phyloP scores from a whole-genome alignment of 2,329 filamentous ascomycete species.

The Cercospora zeina region DNA sequence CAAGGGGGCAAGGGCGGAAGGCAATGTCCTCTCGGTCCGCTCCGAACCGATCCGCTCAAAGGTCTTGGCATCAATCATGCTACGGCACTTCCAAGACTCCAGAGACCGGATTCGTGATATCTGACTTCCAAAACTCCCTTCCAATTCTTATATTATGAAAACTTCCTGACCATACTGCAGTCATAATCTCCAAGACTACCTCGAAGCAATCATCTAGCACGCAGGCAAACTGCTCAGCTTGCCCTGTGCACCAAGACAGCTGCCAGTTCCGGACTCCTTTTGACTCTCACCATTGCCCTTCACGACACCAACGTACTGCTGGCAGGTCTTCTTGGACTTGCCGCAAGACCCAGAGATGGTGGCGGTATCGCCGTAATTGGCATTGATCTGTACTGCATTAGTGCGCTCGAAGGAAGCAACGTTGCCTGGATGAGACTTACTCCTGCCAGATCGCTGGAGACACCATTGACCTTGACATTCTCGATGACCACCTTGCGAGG shows the following conservation, averaged over 20 bases:
- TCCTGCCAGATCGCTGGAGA: conserved; percentile 25
- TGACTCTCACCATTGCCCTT: conserved; percentile 21
- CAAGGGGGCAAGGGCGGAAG: too few relatives aligned
- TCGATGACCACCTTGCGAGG: conserved; percentile 25
- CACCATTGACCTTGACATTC: conserved; percentile 26
- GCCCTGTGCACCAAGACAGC: conserved; percentile 22
- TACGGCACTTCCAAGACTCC: neutral
- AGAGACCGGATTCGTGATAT: neutral
- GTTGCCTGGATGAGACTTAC: conserved; percentile 6
- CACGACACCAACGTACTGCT: conserved; percentile 24
- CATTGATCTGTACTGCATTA: conserved; percentile 7
- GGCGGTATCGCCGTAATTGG: conserved; percentile 26
- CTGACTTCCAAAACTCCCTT: neutral
- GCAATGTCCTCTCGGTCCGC: too few relatives aligned
- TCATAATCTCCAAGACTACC: neutral
- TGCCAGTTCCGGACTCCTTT: conserved; percentile 20
- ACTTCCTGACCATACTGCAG: neutral
- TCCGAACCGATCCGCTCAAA: neutral
- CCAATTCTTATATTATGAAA: neutral
- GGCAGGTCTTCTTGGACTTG: conserved; percentile 24
- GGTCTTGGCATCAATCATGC: neutral
- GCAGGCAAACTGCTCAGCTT: conserved; percentile 19
- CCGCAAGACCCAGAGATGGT: conserved; percentile 27
- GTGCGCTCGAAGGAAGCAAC: neutral
- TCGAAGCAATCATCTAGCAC: conserved; percentile 14